Evolutionary conservation across 768 basidiomycete genomes (phyloP).

Genomic region (Boletus sp.): DNA sequence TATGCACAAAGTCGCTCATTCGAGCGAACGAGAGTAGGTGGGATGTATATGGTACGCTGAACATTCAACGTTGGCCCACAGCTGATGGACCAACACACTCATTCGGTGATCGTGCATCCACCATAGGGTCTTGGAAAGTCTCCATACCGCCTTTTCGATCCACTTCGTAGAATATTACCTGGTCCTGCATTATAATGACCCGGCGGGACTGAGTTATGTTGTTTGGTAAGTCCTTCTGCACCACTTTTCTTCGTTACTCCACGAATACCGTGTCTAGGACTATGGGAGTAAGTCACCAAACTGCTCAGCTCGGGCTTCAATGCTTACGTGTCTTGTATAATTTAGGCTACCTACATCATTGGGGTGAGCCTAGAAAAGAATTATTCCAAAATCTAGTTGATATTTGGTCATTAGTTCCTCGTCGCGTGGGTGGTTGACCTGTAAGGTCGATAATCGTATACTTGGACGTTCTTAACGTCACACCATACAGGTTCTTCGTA

Average conservation of each 20-base stretch:
- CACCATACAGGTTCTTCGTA: slow-evolving; percentile 14
- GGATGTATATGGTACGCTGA: slow-evolving; percentile 8
- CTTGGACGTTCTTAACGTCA: not conserved
- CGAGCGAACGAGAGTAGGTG: slow-evolving; percentile 4
- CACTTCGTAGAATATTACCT: slow-evolving; percentile 14
- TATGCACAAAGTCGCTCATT: not conserved
- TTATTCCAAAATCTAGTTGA: not conserved
- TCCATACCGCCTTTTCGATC: slow-evolving; percentile 15
- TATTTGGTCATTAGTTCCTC: not conserved
- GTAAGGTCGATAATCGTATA: not conserved
- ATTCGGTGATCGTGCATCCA: not conserved
- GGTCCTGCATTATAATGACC: slow-evolving; percentile 13
- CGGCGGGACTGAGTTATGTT: not conserved
- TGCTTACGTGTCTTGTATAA: not conserved
- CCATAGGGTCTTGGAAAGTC: slow-evolving; percentile 14
- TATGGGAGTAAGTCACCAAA: slow-evolving; percentile 3
- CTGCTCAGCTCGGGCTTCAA: not conserved
- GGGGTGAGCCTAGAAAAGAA: slow-evolving; percentile 4
- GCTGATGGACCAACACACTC: not conserved
- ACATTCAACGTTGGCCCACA: not conserved
- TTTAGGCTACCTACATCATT: slow-evolving; percentile 4
- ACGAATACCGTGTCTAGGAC: slow-evolving; percentile 1
- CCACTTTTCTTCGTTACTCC: not conserved
- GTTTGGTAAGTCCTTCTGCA: slow-evolving; percentile 10
- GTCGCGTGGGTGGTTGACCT: slow-evolving; percentile 4